Conservation (phyloP, 176 grass and related monocot genomes). For the Triticum dicoccoides region DNA sequence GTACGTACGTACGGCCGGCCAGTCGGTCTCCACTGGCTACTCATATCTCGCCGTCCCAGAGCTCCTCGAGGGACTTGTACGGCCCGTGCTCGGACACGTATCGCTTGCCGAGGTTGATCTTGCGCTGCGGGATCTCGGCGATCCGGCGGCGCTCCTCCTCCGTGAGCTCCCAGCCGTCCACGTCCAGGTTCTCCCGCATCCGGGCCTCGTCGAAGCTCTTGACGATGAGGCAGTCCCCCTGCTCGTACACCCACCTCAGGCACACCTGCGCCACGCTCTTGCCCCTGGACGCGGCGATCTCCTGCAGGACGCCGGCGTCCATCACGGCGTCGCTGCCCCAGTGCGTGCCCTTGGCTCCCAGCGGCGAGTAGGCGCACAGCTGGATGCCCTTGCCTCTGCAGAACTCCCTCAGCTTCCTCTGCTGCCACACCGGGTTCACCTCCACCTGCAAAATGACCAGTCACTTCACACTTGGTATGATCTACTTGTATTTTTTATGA, state of each 20-base stretch:
- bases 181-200: slow-evolving; percentile 61
- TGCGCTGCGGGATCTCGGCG: slow-evolving; percentile 44
- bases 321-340: slow-evolving; percentile 76
- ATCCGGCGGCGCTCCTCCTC: slow-evolving; percentile 43
- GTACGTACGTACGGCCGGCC: no score
- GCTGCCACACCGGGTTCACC: slow-evolving; percentile 75
- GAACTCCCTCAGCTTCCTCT: slow-evolving; percentile 64
- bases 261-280: slow-evolving; percentile 63
- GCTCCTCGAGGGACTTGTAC: slow-evolving; percentile 49
- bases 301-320: slow-evolving; percentile 40
- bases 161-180: slow-evolving; percentile 60
- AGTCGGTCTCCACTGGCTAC: neutral
- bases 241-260: slow-evolving; percentile 69
- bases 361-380: slow-evolving; percentile 64
- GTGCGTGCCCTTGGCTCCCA: slow-evolving; percentile 60
- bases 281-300: slow-evolving; percentile 53
- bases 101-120: slow-evolving; percentile 33
- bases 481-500: no score
- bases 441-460: slow-evolving; percentile 44
- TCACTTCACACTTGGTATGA: no score
- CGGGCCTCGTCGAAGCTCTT: slow-evolving; percentile 64
- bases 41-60: slow-evolving; percentile 69
- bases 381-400: slow-evolving; percentile 58
- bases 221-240: slow-evolving; percentile 57
- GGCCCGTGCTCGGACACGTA: slow-evolving; percentile 40